Percentiles rank a stretch among this genome's conserved stretches.
Evolutionary conservation across 2,329 filamentous ascomycete genomes (phyloP).

Genomic region (Xylaria polymorpha): DNA sequence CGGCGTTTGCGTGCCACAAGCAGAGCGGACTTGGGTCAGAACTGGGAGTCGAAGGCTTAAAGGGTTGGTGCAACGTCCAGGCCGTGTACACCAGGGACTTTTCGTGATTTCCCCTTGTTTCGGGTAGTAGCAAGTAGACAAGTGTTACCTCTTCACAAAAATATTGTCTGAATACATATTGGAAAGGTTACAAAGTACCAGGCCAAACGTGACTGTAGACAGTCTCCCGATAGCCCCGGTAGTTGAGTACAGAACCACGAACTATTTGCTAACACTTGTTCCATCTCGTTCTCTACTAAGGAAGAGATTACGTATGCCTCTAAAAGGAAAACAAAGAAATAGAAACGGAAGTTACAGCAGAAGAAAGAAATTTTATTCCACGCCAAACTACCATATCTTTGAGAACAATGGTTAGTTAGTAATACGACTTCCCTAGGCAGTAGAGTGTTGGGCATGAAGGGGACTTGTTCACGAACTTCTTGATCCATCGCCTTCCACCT

Average conservation of each 20-base stretch:
- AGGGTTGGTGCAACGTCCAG: constrained; percentile 50
- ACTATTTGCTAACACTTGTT: background rate
- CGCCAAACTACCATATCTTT: background rate
- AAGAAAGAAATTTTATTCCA: background rate
- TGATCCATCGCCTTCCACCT: background rate
- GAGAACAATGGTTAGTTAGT: background rate
- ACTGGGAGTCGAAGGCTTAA: constrained; percentile 55
- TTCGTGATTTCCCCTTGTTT: background rate
- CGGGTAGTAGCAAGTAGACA: background rate
- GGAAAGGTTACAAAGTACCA: background rate
- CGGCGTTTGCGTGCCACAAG: constrained; percentile 64
- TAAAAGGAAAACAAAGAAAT: background rate
- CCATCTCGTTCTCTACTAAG: background rate
- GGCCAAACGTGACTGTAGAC: background rate
- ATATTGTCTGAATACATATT: background rate
- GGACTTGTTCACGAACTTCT: background rate
- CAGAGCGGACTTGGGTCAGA: constrained; percentile 63
- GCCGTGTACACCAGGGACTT: constrained; percentile 30
- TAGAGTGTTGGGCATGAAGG: background rate
- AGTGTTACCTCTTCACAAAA: background rate
- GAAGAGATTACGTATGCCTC: background rate
- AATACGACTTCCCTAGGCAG: background rate
- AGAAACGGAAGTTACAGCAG: too few species aligned
- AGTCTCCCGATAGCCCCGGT: background rate
- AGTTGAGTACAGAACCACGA: background rate